Evolutionary conservation across 768 basidiomycete species (phyloP).

Genomic region (Tylopilus subfusipes): DNA sequence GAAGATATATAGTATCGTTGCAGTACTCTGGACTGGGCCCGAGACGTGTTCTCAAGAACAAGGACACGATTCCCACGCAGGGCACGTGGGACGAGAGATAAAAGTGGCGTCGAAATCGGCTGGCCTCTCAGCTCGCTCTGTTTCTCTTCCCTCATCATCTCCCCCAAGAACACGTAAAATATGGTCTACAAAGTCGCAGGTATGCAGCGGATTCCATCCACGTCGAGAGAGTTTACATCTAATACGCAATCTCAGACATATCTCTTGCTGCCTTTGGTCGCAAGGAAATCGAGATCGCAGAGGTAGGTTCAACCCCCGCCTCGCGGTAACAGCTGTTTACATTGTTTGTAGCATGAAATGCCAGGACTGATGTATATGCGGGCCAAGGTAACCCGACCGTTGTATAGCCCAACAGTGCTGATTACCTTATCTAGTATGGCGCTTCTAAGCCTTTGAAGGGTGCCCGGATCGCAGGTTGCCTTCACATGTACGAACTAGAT

Average conservation of each 20-base stretch:
- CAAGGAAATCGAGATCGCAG: constrained; percentile 99
- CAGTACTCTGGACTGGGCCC: not conserved
- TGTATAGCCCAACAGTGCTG: constrained; percentile 4
- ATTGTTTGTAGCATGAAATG: constrained; percentile 72
- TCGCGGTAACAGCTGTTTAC: constrained; percentile 13
- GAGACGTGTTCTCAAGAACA: constrained; percentile 11
- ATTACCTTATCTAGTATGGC: constrained; percentile 54
- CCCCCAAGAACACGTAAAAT: constrained; percentile 15
- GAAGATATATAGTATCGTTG: not conserved
- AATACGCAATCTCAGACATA: constrained; percentile 52
- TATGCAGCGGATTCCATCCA: constrained; percentile 27
- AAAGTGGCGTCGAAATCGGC: constrained; percentile 25
- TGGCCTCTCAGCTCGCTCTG: constrained; percentile 15
- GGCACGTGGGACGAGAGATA: constrained; percentile 32
- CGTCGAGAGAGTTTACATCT: not conserved
- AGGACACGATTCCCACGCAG: constrained; percentile 23
- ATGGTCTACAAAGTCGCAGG: constrained; percentile 94
- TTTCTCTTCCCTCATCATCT: constrained; percentile 27
- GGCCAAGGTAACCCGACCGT: constrained; percentile 57
- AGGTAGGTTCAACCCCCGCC: constrained; percentile 52
- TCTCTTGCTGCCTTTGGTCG: constrained; percentile 99
- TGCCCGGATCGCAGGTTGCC: constrained; percentile 94
- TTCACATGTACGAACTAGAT: constrained; percentile 78
- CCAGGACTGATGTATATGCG: constrained; percentile 94
- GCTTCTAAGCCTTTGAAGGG: constrained; percentile 83